Percentiles rank a stretch among this genome's conserved stretches.
Conservation (phyloP, 2,329 filamentous ascomycete species). For the Stemphylium beticola region DNA sequence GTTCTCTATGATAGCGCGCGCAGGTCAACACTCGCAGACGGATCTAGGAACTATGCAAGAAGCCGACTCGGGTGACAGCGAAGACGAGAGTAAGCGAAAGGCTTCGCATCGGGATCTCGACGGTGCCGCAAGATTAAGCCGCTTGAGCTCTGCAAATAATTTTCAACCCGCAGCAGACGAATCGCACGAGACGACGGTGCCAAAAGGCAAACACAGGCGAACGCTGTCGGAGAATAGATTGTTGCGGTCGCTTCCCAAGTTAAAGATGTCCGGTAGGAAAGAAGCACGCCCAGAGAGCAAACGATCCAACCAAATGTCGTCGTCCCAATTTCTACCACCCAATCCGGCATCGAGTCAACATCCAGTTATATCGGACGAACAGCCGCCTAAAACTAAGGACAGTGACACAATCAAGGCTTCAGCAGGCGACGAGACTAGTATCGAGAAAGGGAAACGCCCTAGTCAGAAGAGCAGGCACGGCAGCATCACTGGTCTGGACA, state of each 20-base stretch:
- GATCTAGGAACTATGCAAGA: conserved; percentile 86
- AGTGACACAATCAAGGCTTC: conserved; percentile 33
- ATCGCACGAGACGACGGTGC: conserved; percentile 20
- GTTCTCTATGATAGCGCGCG: conserved; percentile 89
- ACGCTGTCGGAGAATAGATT: conserved; percentile 70
- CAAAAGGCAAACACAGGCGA: conserved; percentile 58
- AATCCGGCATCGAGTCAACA: conserved; percentile 28
- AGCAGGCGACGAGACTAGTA: conserved; percentile 27
- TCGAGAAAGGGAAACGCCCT: conserved; percentile 30
- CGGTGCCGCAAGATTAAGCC: conserved; percentile 44
- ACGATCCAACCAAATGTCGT: conserved; percentile 59
- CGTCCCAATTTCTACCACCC: conserved; percentile 48
- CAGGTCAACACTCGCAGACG: conserved; percentile 78
- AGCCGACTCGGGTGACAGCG: conserved; percentile 75
- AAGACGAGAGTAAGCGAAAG: conserved; percentile 51
- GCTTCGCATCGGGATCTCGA: conserved; percentile 38
- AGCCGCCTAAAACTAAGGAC: conserved; percentile 14
- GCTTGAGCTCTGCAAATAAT: conserved; percentile 43
- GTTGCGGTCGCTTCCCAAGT: conserved; percentile 68
- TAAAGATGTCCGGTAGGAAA: conserved; percentile 50
- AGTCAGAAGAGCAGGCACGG: conserved; percentile 35
- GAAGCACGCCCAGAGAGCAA: conserved; percentile 33
- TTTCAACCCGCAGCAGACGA: conserved; percentile 27
- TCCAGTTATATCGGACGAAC: conserved; percentile 16
- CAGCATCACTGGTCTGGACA: conserved; percentile 27